Evolutionary conservation across 257 asterid genomes (phyloP), one percentile per base, ranked within the genome.

Genomic region (Fraxinus cuspidata): DNA sequence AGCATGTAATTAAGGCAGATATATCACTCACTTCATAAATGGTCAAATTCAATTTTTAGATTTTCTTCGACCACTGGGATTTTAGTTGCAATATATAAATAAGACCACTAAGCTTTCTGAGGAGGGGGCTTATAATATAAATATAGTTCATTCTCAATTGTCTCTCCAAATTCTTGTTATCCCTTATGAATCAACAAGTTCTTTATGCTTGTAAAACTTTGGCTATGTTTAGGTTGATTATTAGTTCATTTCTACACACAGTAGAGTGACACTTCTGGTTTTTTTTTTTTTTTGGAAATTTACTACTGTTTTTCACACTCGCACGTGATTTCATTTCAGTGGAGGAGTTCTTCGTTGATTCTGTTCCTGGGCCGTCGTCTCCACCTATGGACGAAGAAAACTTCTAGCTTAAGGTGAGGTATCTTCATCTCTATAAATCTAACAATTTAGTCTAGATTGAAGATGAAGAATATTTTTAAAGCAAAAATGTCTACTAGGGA

Each of bases 331-430:
- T 81, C 81, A 69, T 81, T 82, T 79, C 86, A 89, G 94, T 85
- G 63, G 92, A 89, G 83, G 93, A 91, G 87, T 91, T 89, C 85
- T 89, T 91, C 13, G 91, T 87, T 70, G 95, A 89, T 69, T 79
- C 87, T 11, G 76, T 84, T 71, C 90, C 92, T 13, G 93, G 81
- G 75, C 90, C 86, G 3, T 15, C 63, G 44, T 83, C 96, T 79
- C 87, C 85, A 40, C 95, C 88, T 60, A 84, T 97, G 2, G 97
- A 92, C 72, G 99, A 94, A 83, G 97, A 94, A 80, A 91, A 85
- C 82, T 78, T 93, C 18, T 88, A 90, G 90, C 78, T 74, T 82
- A 34, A 81, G 83, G 81, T 56, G 65, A 56, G 65, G 5, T 56
- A 56, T 6, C 27, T 56, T 56, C 65, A 56, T 56, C 65, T n/a